Evolutionary conservation across 371 early-diverging fungal genomes (phyloP), one percentile per base, ranked within the genome.

Genomic region (Haplosporangium sp.): DNA sequence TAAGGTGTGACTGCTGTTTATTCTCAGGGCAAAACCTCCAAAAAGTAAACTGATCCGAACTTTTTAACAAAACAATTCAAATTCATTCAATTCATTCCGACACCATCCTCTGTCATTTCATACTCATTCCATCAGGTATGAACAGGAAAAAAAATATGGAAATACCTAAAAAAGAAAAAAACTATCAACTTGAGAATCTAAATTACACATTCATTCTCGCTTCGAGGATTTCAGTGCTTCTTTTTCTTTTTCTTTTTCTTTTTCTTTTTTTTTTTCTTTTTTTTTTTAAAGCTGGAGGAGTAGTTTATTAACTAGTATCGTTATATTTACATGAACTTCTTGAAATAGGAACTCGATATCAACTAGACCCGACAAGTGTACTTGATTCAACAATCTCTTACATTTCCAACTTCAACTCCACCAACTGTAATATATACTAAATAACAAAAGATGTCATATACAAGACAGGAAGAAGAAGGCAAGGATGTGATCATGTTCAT

Each of bases 401-500:
- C 27, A 27, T 27, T 27, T 27, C 27, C 27, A 37, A 57, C 47
- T 40, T 44, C 19, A 35, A 45, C 8, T 17, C 27, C 10, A 19
- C 13, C n/a, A 57, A 27, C 57, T 20, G 11, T 27, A 27, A n/a
- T 17, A 27, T 27, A 27, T 27, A 27, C 27, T 27, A 17, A 20
- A 27, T n/a, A 13, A 27, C 50, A 5, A 37, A 63, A 64, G 47
- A 72, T 72, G 72, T 73, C 73, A 63, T 67, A 67, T 52, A 65
- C 69, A 19, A 60, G 66, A 61, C 45, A 69, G 40, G 75, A 74
- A 60, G 64, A 74, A 47, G 47, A 69, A 15, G 65, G 65, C 60
- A 69, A 74, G 61, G 90, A 90, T 66, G 86, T 84, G 20, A 75
- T 90, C 53, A 68, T 85, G 38, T 90, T 90, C 83, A 83, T 88